Conservation (phyloP, 805 yeast genomes). For the Candida nitratophila region DNA sequence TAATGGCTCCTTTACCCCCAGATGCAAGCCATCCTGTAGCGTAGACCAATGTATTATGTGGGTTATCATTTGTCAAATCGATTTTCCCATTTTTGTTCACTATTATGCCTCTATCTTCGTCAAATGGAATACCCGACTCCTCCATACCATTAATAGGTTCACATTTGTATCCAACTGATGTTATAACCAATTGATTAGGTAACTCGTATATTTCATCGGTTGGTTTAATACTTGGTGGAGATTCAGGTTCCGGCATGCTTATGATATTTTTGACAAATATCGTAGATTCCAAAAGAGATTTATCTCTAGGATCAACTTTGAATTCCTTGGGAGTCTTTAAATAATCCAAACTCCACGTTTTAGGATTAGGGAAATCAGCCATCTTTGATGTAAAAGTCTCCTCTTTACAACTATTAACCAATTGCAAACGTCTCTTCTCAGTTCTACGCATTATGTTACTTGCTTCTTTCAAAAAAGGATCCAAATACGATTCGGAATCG, state of each 20-base stretch:
- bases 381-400: conserved; percentile 3
- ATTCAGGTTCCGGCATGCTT: conserved; percentile 29
- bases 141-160: conserved; percentile 52
- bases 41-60: conserved; percentile 36
- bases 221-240: conserved; percentile 27
- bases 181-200: conserved; percentile 59
- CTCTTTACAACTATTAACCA: conserved; percentile 45
- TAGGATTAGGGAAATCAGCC: conserved; percentile 4
- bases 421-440: conserved; percentile 56
- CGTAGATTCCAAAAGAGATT: conserved; percentile 34
- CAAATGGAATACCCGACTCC: conserved; percentile 43
- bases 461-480: conserved; percentile 21
- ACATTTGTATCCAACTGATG: conserved; percentile 82
- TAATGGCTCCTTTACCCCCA: conserved; percentile 87
- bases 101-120: conserved; percentile 34
- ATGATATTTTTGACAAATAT: conserved; percentile 43
- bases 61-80: conserved; percentile 1
- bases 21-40: conserved; percentile 87
- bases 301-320: conserved; percentile 30
- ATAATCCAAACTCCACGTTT: conserved; percentile 65
- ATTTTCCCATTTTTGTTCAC: conserved; percentile 38
- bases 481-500: conserved; percentile 28
- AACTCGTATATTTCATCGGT: conserved; percentile 28
- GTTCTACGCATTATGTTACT: conserved; percentile 39
- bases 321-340: conserved; percentile 56